These are phyloP conservation scores for Dactylonectria estremocensis DNA, from an alignment of 2,329 filamentous ascomycete genomes.

Conservation along the genomic window DNA sequence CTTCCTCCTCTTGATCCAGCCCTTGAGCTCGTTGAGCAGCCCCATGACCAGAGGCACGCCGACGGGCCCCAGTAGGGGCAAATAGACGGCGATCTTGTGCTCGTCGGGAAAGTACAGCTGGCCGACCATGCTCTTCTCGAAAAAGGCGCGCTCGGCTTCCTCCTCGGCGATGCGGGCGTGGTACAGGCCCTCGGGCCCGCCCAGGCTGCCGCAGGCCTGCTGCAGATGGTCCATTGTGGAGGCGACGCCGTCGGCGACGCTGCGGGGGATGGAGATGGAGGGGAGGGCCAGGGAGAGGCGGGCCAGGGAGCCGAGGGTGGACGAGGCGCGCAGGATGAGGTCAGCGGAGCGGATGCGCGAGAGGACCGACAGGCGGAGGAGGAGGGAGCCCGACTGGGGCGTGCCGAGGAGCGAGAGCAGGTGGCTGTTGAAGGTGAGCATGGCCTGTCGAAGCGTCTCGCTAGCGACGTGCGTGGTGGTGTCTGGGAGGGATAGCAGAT, in stretches of 20 bases:
- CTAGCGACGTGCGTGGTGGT: slow-evolving; percentile 69
- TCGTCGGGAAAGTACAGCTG: slow-evolving; percentile 99
- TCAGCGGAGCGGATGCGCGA: slow-evolving; percentile 89
- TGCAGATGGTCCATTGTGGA: slow-evolving; percentile 85
- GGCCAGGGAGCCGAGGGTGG: slow-evolving; percentile 92
- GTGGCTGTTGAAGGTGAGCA: slow-evolving; percentile 93
- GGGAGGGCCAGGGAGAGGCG: slow-evolving; percentile 87
- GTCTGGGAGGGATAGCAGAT: slow-evolving; percentile 67
- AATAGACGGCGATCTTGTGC: slow-evolving; percentile 96
- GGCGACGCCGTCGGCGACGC: slow-evolving; percentile 88
- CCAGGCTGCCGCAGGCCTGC: slow-evolving; percentile 81
- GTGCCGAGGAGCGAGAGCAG: slow-evolving; percentile 90
- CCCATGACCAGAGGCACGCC: slow-evolving; percentile 92
- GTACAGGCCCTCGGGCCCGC: slow-evolving; percentile 76
- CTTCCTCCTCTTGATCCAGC: slow-evolving; percentile 66
- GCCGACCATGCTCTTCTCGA: slow-evolving; percentile 99
- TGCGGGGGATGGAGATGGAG: slow-evolving; percentile 91
- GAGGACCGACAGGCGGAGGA: slow-evolving; percentile 87
- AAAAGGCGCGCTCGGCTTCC: slow-evolving; percentile 94
- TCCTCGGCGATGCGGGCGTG: slow-evolving; percentile 88
- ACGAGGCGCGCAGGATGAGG: slow-evolving; percentile 89
- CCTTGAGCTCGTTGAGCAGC: slow-evolving; percentile 84
- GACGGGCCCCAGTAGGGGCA: slow-evolving; percentile 91
- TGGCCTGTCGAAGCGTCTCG: slow-evolving; percentile 80
- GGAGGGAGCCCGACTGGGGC: slow-evolving; percentile 85